These are phyloP conservation scores for Ascochyta rabiei DNA, from an alignment of 2,329 filamentous ascomycete species.

Conservation along the genomic window DNA sequence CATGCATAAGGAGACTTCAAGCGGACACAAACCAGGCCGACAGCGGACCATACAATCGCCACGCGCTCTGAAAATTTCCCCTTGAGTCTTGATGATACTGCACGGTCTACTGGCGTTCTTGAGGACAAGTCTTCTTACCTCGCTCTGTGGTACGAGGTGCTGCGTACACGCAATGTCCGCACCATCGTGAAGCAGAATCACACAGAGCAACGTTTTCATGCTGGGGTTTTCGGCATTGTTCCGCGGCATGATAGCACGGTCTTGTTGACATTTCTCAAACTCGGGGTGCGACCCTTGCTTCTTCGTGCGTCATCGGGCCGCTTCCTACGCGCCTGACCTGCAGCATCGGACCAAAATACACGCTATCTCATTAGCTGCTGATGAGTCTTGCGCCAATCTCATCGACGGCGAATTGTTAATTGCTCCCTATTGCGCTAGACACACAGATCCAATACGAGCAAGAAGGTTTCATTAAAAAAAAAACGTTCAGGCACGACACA, in stretches of 20 bases:
- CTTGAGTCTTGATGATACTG: neutral
- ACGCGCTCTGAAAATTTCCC: too few relatives aligned
- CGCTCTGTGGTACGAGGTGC: neutral
- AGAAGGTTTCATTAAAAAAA: neutral
- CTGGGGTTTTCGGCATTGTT: neutral
- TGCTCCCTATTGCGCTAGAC: neutral
- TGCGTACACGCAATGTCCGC: neutral
- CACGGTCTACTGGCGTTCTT: neutral
- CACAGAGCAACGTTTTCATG: neutral
- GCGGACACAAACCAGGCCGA: too few relatives aligned
- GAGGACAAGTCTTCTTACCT: neutral
- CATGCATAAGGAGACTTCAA: too few relatives aligned
- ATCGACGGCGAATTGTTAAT: neutral
- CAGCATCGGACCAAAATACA: conserved; percentile 12
- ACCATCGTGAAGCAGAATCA: too few relatives aligned
- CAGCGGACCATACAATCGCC: too few relatives aligned
- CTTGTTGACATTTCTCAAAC: neutral
- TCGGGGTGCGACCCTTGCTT: conserved; percentile 7
- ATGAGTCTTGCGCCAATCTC: neutral
- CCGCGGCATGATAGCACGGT: conserved; percentile 6
- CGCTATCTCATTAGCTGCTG: conserved; percentile 15
- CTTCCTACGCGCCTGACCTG: conserved; percentile 19
- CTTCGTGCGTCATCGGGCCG: conserved; percentile 15
- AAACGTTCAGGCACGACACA: neutral
- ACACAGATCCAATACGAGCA: neutral